Evolutionary conservation across 2,329 filamentous ascomycete genomes (phyloP).

Genomic region (Ampelomyces quisqualis): DNA sequence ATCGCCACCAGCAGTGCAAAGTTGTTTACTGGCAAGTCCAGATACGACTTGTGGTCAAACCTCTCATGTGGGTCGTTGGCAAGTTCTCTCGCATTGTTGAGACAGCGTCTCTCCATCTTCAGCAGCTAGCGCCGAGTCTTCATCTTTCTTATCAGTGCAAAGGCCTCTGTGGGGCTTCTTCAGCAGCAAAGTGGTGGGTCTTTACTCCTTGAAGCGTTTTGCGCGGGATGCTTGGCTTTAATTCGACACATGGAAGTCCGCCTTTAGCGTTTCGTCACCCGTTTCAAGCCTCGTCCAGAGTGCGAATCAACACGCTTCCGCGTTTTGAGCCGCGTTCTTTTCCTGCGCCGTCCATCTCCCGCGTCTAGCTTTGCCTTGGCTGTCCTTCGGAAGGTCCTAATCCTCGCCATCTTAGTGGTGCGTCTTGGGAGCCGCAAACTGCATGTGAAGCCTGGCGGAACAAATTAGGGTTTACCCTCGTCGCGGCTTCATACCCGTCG

Average conservation of each 20-base stretch:
- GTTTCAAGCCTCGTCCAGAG: conserved; percentile 33
- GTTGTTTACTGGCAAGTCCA: no score
- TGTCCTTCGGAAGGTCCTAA: conserved; percentile 17
- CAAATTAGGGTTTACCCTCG: not conserved
- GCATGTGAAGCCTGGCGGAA: not conserved
- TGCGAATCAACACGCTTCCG: conserved; percentile 18
- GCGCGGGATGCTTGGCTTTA: conserved; percentile 36
- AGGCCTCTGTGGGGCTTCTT: conserved; percentile 21
- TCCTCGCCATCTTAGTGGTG: not conserved
- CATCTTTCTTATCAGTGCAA: conserved; percentile 18
- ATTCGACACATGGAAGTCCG: conserved; percentile 32
- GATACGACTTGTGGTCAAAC: no score
- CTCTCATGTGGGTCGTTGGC: conserved; percentile 22
- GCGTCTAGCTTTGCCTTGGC: conserved; percentile 16
- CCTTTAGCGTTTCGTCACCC: conserved; percentile 36
- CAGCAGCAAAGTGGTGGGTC: conserved; percentile 31
- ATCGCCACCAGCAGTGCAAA: no score
- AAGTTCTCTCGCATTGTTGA: conserved; percentile 20
- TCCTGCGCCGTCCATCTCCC: conserved; percentile 21
- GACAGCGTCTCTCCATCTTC: conserved; percentile 16
- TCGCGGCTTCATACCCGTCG: not conserved
- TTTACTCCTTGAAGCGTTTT: conserved; percentile 24
- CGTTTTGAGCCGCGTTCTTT: conserved; percentile 31
- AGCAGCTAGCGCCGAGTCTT: conserved; percentile 13
- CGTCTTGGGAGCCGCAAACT: not conserved